These are phyloP conservation scores for Pythium brachiatum DNA, from an alignment of 352 stramenopile genomes.

Conservation along the genomic window DNA sequence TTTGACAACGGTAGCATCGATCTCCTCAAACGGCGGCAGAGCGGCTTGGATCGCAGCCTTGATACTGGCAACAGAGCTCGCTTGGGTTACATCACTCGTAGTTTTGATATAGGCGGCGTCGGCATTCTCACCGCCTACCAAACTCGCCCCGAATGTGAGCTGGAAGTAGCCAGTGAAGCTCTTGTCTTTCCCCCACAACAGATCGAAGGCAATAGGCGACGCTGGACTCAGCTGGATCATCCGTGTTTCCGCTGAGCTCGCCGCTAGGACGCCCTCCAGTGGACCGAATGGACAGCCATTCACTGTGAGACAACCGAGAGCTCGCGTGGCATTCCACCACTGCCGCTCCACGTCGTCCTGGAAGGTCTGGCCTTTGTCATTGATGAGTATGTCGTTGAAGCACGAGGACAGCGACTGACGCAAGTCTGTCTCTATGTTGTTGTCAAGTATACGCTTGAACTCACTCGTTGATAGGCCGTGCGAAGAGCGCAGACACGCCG, in stretches of 20 bases:
- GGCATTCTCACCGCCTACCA: not conserved
- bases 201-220: constrained; percentile 1
- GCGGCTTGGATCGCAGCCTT: not conserved
- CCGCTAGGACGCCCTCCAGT: constrained; percentile 1
- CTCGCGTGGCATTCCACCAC: constrained; percentile 18
- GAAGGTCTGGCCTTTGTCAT: not conserved
- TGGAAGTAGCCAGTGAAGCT: constrained; percentile 21
- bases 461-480: not conserved
- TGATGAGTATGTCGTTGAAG: not conserved
- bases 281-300: constrained; percentile 27
- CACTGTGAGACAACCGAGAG: constrained; percentile 21
- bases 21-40: not conserved
- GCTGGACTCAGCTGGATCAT: constrained; percentile 20
- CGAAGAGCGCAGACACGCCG: constrained; percentile 1
- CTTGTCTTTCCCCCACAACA: constrained; percentile 1
- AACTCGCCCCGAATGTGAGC: constrained; percentile 6
- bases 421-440: not conserved
- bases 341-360: not conserved
- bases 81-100: too few species aligned
- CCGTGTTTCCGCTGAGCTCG: not conserved
- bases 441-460: not conserved
- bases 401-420: not conserved
- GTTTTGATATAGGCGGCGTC: not conserved
- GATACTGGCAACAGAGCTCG: not conserved
- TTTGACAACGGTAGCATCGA: not conserved